Percentiles rank a stretch among this genome's conserved stretches.
These are phyloP conservation scores for Komagataella populi DNA, from an alignment of 805 yeast species.

Conservation along the genomic window DNA sequence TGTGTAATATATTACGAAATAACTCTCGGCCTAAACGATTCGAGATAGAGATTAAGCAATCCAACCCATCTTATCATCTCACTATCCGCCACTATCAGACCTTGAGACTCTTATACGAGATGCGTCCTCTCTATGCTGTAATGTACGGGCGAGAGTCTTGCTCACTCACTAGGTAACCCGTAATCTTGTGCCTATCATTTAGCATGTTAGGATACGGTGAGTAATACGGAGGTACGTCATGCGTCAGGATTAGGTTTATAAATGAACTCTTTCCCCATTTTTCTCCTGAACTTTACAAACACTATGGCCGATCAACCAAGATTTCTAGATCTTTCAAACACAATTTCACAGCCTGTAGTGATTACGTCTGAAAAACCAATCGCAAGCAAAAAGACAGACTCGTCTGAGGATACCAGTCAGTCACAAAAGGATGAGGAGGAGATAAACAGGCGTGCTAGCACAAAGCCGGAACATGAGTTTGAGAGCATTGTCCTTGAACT, in stretches of 20 bases:
- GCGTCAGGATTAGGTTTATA: not conserved
- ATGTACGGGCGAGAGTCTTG: not conserved
- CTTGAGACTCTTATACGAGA: not conserved
- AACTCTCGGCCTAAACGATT: no score
- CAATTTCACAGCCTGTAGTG: conserved; percentile 47
- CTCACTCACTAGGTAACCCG: not conserved
- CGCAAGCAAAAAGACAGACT: not conserved
- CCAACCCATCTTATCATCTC: not conserved
- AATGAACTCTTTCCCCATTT: not conserved
- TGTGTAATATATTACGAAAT: no score
- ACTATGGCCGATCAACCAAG: conserved; percentile 4
- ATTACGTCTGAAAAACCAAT: conserved; percentile 14
- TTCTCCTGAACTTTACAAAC: not conserved
- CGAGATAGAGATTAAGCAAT: not conserved
- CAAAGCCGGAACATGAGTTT: not conserved
- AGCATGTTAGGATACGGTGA: not conserved
- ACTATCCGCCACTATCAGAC: not conserved
- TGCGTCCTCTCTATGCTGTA: not conserved
- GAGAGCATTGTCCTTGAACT: not conserved
- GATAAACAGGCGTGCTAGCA: not conserved
- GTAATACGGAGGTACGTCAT: not conserved
- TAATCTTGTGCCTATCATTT: not conserved
- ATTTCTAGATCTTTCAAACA: conserved; percentile 43
- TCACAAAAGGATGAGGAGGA: not conserved
- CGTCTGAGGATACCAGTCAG: not conserved